phyloP scores from a whole-genome alignment of 2,329 filamentous ascomycete genomes.

The Lachnum nothofagi region DNA sequence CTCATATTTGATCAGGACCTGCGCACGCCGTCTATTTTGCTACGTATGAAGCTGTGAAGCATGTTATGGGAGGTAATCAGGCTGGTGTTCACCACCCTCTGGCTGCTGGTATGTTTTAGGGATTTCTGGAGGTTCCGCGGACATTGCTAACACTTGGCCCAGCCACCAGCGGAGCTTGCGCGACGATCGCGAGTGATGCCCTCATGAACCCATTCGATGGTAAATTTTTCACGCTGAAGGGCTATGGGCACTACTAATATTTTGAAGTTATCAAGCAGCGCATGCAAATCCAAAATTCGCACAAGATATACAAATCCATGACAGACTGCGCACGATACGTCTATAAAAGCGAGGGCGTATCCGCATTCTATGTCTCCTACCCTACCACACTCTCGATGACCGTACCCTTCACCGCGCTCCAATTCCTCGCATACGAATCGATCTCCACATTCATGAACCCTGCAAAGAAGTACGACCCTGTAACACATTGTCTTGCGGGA shows the following conservation, averaged over 20 bases:
- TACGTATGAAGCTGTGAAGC: constrained; percentile 95
- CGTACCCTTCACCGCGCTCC: constrained; percentile 91
- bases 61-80: constrained; percentile 88
- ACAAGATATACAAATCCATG: constrained; percentile 77
- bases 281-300: constrained; percentile 97
- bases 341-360: constrained; percentile 79
- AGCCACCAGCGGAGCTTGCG: constrained; percentile 90
- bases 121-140: not conserved
- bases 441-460: constrained; percentile 93
- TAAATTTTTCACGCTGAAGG: constrained; percentile 36
- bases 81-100: constrained; percentile 84
- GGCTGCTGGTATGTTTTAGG: constrained; percentile 66
- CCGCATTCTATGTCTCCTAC: constrained; percentile 96
- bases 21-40: constrained; percentile 98
- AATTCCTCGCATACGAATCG: constrained; percentile 97
- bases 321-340: constrained; percentile 81
- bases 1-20: constrained; percentile 58
- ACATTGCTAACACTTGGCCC: constrained; percentile 34
- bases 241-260: constrained; percentile 16
- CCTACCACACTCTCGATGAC: constrained; percentile 98
- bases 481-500: constrained; percentile 89
- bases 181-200: constrained; percentile 94
- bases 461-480: constrained; percentile 76
- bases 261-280: constrained; percentile 90
- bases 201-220: constrained; percentile 99